These are phyloP conservation scores for Parachaetomium inaequale DNA, from an alignment of 495 filamentous ascomycete species.

Conservation along the genomic window DNA sequence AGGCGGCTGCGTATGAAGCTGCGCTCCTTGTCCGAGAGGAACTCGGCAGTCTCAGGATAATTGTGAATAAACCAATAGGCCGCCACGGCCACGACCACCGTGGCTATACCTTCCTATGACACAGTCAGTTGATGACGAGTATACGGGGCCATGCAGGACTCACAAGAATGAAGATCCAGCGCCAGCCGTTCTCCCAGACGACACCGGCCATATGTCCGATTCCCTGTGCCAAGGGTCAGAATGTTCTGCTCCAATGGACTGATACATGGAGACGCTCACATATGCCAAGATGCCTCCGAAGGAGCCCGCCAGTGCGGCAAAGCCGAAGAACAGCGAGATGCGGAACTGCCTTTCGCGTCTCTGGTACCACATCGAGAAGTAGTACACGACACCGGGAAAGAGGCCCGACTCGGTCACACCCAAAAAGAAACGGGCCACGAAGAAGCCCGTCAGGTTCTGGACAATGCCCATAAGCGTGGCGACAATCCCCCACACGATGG, in stretches of 20 bases:
- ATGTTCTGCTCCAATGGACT: background rate
- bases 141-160: conserved; percentile 26
- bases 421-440: conserved; percentile 61
- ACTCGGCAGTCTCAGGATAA: conserved; percentile 66
- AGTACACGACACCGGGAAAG: conserved; percentile 72
- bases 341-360: conserved; percentile 66
- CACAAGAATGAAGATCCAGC: conserved; percentile 80
- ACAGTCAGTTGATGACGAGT: background rate
- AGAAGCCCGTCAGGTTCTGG: conserved; percentile 61
- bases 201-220: conserved; percentile 60
- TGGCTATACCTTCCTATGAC: conserved; percentile 62
- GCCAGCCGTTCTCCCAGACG: conserved; percentile 67
- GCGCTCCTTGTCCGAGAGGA: conserved; percentile 62
- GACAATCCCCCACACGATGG: conserved; percentile 53
- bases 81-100: conserved; percentile 56
- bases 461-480: conserved; percentile 68
- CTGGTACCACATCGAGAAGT: conserved; percentile 84
- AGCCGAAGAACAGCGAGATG: conserved; percentile 71
- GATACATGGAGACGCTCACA: conserved; percentile 25
- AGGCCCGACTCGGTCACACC: conserved; percentile 56
- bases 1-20: conserved; percentile 57
- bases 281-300: conserved; percentile 76
- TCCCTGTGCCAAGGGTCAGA: conserved; percentile 28
- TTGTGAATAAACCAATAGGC: conserved; percentile 72
- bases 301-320: conserved; percentile 70